These are phyloP conservation scores for Septoria petroselini DNA, from an alignment of 2,329 filamentous ascomycete genomes.

Conservation along the genomic window DNA sequence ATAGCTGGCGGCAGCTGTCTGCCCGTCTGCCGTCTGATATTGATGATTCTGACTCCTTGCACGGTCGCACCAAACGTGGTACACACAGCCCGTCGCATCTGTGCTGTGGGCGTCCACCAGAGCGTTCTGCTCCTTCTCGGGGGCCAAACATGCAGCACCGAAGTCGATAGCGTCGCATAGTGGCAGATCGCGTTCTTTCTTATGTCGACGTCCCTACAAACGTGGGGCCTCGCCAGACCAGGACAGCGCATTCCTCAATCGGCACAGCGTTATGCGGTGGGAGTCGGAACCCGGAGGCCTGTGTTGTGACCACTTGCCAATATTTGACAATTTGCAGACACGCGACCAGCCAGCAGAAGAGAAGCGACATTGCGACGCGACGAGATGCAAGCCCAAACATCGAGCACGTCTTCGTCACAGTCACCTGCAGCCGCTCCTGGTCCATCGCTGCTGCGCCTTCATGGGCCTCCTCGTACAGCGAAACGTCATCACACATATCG, in stretches of 20 bases:
- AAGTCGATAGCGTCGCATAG: slow-evolving; percentile 33
- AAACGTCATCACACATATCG: background rate
- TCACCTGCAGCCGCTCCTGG: background rate
- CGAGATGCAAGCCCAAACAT: background rate
- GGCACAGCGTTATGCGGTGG: background rate
- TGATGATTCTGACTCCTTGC: no score
- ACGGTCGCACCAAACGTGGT: slow-evolving; percentile 16
- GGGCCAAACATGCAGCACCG: slow-evolving; percentile 24
- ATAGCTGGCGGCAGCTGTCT: slow-evolving; percentile 12
- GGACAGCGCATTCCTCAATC: slow-evolving; percentile 4
- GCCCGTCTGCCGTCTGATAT: no score
- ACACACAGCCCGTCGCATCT: slow-evolving; percentile 6
- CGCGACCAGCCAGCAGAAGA: background rate
- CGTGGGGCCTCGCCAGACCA: slow-evolving; percentile 25
- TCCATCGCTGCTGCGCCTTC: background rate
- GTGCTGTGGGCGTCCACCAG: background rate
- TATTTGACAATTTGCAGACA: background rate
- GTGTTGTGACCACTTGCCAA: background rate
- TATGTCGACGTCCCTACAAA: slow-evolving; percentile 35
- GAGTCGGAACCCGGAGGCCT: background rate
- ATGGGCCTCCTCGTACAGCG: slow-evolving; percentile 8
- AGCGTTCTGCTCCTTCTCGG: slow-evolving; percentile 14
- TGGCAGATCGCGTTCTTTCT: slow-evolving; percentile 33
- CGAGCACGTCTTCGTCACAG: background rate
- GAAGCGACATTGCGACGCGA: background rate